These are phyloP conservation scores for Sugiyamaella grinbergsii DNA, from an alignment of 1,139 yeast genomes.

Conservation along the genomic window DNA sequence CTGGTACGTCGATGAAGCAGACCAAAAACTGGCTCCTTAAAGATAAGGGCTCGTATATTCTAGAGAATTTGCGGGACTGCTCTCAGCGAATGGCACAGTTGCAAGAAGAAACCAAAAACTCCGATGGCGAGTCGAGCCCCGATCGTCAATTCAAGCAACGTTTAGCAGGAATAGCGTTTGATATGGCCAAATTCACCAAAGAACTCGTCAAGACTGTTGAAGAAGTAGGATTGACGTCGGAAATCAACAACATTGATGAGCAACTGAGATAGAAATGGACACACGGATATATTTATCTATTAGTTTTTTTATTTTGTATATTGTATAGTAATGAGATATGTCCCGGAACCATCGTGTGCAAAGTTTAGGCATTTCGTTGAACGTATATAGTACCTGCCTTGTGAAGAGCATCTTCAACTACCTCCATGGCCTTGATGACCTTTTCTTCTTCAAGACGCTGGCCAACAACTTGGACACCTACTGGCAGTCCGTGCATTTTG, in stretches of 20 bases:
- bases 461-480: conserved; percentile 64
- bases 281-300: background rate
- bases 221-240: conserved; percentile 86
- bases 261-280: conserved; percentile 24
- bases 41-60: conserved; percentile 91
- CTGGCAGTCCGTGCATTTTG: conserved; percentile 64
- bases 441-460: conserved; percentile 64
- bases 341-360: background rate
- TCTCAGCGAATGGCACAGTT: conserved; percentile 61
- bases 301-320: background rate
- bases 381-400: conserved; percentile 38
- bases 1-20: conserved; percentile 85
- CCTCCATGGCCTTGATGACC: conserved; percentile 49
- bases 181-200: conserved; percentile 93
- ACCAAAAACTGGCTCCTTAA: conserved; percentile 72
- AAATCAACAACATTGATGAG: conserved; percentile 50
- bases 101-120: conserved; percentile 38
- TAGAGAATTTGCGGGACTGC: conserved; percentile 82
- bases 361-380: conserved; percentile 32
- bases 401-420: conserved; percentile 42
- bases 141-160: conserved; percentile 90
- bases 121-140: conserved; percentile 62
- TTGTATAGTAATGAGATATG: conserved; percentile 11
- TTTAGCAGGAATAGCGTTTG: conserved; percentile 93
- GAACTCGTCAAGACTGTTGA: conserved; percentile 95